Base-by-base conservation (phyloP, 2,329 filamentous ascomycete species). In the Fusarium proliferatum region DNA sequence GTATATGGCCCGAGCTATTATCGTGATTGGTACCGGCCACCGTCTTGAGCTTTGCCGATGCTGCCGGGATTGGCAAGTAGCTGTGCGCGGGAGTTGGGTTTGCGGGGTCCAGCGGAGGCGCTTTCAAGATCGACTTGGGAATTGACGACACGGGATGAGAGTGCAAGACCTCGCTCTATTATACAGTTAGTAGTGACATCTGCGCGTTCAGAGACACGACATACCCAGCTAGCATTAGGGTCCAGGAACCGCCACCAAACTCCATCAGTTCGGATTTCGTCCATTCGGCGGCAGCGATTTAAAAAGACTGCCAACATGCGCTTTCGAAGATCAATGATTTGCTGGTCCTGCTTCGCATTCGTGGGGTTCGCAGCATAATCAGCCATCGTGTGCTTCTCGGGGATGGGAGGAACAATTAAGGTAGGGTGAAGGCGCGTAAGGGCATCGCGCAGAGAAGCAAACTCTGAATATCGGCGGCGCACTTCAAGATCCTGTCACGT, bases 171-270 rank as follows among this genome's bases (percentile, higher is more conserved):
- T 99, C 96, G 80, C 90, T 97, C 95, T 97, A 58, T 33, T 19
- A 12, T 28, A 13, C 6, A 52, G 58, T 80, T 74, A 81, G 78
- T 59, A 45, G 46, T 42, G 16, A 9, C 64, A 23, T 38, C 9
- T 15, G 39, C 13, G 45, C 21, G 21, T 38, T 34, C 19, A 30
- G 53, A 57, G 19, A 36, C 38, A 61, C 74, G 9, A 71, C 84
- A 41, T 90, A 97, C 95, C 96, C 96, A 99, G 89, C 96, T 98
- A 30, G 96, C 95, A 81, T 99, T 98, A 16, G 97, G 96, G 81
- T 99, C 96, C 39, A 99, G 87, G 80, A 99, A 99, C 75, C 95
- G 92, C 95, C 96, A 98, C 91, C 95, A 97, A 33, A 99, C 95
- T 6, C 96, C 96, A 79, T 99, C 96, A 68, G 95, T 93, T 60